Conservation (phyloP, 2,329 filamentous ascomycete genomes). For the Fusarium nelsonii region DNA sequence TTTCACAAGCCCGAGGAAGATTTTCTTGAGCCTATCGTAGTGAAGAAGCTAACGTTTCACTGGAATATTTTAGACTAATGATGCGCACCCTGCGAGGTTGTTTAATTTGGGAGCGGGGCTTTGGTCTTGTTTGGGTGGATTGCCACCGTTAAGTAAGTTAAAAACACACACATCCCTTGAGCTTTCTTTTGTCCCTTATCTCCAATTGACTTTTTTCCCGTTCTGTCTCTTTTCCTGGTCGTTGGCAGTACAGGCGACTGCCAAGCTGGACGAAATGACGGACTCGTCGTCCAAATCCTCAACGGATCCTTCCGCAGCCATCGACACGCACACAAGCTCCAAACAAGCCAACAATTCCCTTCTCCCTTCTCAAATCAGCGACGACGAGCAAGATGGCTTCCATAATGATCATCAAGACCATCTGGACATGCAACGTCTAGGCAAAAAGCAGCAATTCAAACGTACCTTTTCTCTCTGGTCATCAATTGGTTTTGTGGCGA, state of each 20-base stretch:
- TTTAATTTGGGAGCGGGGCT: background rate
- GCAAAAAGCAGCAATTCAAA: slow-evolving; percentile 35
- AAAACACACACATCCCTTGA: background rate
- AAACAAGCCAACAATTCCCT: slow-evolving; percentile 15
- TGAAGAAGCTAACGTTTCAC: background rate
- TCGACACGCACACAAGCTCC: background rate
- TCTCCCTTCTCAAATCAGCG: background rate
- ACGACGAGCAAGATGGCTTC: slow-evolving; percentile 28
- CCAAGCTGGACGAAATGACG: background rate
- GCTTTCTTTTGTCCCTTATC: background rate
- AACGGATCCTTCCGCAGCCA: background rate
- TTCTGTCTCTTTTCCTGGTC: background rate
- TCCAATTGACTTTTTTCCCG: background rate
- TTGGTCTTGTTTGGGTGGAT: background rate
- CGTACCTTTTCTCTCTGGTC: slow-evolving; percentile 29
- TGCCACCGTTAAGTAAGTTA: slow-evolving; percentile 1
- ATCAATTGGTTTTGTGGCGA: slow-evolving; percentile 32
- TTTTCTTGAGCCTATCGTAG: background rate
- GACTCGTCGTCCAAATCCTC: slow-evolving; percentile 7
- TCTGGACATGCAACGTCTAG: slow-evolving; percentile 29
- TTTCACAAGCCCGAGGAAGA: background rate
- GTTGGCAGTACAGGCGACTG: background rate
- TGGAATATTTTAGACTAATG: background rate
- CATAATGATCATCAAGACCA: slow-evolving; percentile 30
- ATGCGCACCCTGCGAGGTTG: background rate